Base-by-base conservation (phyloP, 352 stramenopile species). In the Thraustochytrium striatum region DNA sequence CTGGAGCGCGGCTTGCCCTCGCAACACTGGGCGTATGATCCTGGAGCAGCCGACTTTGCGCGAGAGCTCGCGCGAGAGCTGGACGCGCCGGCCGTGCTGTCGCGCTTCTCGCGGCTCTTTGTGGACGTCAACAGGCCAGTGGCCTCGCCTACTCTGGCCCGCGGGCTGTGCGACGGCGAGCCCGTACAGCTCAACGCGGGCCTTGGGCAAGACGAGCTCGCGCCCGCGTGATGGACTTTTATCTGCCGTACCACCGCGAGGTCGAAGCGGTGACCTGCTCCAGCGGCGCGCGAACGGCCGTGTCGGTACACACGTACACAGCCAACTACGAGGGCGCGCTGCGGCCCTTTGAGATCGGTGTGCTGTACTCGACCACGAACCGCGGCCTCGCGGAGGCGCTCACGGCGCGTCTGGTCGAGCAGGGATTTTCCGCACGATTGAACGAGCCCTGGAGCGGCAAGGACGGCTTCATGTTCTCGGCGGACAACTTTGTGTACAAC, bases 401-500 rank as follows among this genome's bases (percentile, higher is more conserved):
- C 41, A 75, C 65, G 7, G 65, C 16, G 11, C 41, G 5, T 0
- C 47, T 75, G 33, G 28, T 30, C 44, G 25, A 41, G 43, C 3
- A 11, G 2, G 65, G 65, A 9, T 75, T 75, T 32, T 70, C 39
- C 16, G 39, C 65, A 5, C 25, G 61, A 25, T 19, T 80, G 28
- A 80, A 80, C 33, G 70, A 47, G 41, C 70, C 70, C 28, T 80
- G 70, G 70, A 80, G 70, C 47, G 70, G 70, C 7, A 28, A n/a
- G 5, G 61, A 80, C 47, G 70, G 70, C n/a, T 80, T 80, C 57
- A 80, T 80, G 70, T 58, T 59, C 35, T 70, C 70, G 32, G 55
- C 41, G n/a, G 70, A 80, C 32, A 53, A 57, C 21, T 72, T 80
- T 80, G 68, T 38, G 3, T 69, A 70, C 55, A 70, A 70, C 30